These are phyloP conservation scores for Hyaloscypha bicolor DNA, from an alignment of 495 filamentous ascomycete species.

Conservation along the genomic window DNA sequence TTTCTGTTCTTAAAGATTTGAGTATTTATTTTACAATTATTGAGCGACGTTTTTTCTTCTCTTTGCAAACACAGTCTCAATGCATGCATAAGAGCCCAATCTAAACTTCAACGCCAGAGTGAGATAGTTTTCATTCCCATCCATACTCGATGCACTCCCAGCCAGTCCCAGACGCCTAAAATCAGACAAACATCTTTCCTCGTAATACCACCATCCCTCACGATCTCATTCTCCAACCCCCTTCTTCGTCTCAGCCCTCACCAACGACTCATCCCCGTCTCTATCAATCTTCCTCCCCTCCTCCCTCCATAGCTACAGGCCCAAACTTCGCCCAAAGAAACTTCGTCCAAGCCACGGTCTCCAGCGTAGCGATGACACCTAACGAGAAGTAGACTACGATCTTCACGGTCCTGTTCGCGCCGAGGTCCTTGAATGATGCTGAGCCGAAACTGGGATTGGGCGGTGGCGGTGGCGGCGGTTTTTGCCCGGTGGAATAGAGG, in stretches of 20 bases:
- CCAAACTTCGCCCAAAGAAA: conserved; percentile 4
- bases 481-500: background rate
- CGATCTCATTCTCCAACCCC: no score
- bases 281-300: background rate
- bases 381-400: conserved; percentile 1
- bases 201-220: no score
- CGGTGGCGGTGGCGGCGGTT: background rate
- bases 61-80: no score
- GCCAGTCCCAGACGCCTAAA: no score
- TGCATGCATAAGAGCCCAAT: no score
- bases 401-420: conserved; percentile 15
- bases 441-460: background rate
- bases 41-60: no score
- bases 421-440: conserved; percentile 13
- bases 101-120: no score
- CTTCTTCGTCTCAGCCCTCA: background rate
- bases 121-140: no score
- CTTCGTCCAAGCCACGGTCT: conserved; percentile 6
- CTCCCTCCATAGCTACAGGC: background rate
- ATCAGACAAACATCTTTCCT: no score
- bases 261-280: background rate
- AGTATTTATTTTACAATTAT: no score
- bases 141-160: no score
- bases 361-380: conserved; percentile 4
- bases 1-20: no score